Conservation (phyloP, 306 rosid species). For the Vigna reflexopilosa region DNA sequence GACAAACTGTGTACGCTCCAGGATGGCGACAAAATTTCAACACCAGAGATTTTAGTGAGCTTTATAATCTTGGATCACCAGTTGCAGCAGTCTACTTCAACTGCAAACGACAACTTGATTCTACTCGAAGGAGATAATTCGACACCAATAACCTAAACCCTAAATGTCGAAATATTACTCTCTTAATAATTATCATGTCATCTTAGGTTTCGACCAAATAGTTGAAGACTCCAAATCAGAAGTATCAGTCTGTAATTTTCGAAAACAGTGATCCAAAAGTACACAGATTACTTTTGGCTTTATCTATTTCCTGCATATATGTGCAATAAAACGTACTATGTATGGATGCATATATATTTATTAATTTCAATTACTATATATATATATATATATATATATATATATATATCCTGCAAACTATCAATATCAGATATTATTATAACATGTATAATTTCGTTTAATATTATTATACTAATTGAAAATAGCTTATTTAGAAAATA, state of each 20-base stretch:
- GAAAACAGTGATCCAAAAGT: neutral
- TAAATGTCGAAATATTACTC: no score
- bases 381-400: no score
- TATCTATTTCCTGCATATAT: no score
- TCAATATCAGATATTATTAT: no score
- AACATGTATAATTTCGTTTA: no score
- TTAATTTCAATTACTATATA: no score
- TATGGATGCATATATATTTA: no score
- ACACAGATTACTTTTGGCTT: neutral
- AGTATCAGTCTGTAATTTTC: neutral
- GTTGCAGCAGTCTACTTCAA: conserved; percentile 72
- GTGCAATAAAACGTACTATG: no score
- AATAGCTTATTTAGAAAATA: no score
- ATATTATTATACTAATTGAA: no score
- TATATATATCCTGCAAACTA: no score
- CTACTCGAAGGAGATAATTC: neutral
- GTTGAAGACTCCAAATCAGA: neutral
- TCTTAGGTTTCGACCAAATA: neutral
- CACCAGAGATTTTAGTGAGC: conserved; percentile 69
- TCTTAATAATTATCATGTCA: neutral
- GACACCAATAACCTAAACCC: no score
- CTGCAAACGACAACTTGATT: conserved; percentile 55
- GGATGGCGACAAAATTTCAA: conserved; percentile 84
- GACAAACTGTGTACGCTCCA: conserved; percentile 68
- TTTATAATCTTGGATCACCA: conserved; percentile 76